Evolutionary conservation across 1,139 yeast species (phyloP), one percentile per base, ranked within the genome.

Genomic region (Saccharomyces hybrid): DNA sequence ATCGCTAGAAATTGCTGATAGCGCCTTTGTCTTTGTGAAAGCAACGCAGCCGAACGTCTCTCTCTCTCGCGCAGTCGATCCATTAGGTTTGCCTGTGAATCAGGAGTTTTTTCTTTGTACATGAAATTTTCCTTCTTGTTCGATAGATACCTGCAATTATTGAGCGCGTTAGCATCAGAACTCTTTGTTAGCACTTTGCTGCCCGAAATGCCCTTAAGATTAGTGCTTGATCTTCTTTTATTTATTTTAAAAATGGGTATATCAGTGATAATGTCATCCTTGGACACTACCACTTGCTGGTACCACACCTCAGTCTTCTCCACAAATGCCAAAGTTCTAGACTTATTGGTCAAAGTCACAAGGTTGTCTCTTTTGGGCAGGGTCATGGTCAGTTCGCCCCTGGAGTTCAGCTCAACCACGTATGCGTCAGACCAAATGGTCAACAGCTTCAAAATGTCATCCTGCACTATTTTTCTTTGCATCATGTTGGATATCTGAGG

Each of bases 1-100:
- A 78, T 75, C 5, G 67, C 61, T 11, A 82, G 62, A 57, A 73
- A 78, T 26, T 65, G 59, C 5, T 73, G 62, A 56, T 78, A 73
- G 49, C 73, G 72, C 27, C 63, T 56, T 57, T 77, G 75, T 1
- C 68, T 57, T 48, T 66, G 65, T 3, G 62, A 59, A 25, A 68
- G 52, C 19, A 66, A 47, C 6, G 62, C 63, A 2, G 64, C 59
- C 0, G 70, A 65, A 25, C 62, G 57, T 46, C 64, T 59, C 47
- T 68, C 70, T 32, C 63, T 63, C 41, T 61, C 64, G n/a, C 69
- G 57, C 16, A 68, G 57, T 47, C 70, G 57, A 34, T 62, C 63
- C 44, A 68, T 51, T 11, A 61, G 59, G 54, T 59, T 60, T 2
- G 51, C 50, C 52, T 65, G 69, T 8, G 66, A 55, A 46, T 59